Evolutionary conservation across 768 basidiomycete species (phyloP), one percentile per base, ranked within the genome.

Genomic region (Lactifluus hygrophoroides): DNA sequence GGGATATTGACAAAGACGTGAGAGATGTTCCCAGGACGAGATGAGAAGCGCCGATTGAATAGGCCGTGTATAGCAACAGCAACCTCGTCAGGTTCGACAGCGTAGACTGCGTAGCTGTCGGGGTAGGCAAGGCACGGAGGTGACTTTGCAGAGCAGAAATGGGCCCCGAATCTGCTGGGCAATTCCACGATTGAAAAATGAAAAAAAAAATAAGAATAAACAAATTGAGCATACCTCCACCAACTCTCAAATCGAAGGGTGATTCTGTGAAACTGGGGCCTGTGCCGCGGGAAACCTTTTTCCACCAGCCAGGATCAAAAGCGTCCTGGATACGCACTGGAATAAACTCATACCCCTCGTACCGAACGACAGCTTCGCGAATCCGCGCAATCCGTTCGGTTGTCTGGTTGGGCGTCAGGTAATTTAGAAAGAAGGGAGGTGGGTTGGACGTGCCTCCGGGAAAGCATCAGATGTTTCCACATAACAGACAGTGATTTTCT

Each of bases 1-100:
- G 71, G 21, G 81, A 80, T 32, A 91, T 78, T 0, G 90, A 88
- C 0, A 92, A 74, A 0, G 84, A 82, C 1, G 90, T 91, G n/a
- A 90, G 72, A 2, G 83, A 85, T 14, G 88, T 86, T 61, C 90
- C 90, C 13, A 91, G 77, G 14, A 91, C 74, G 16, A 92, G 74
- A 68, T 92, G 89, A 0, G 90, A 90, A n/a, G 83, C 83, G 4
- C 70, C 68, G 4, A 74, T 77, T 1, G 77, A 74, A 25, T 72
- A 70, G 5, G 90, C 83, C 0, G 85, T 84, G 64, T 88, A 76
- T 17, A 90, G 72, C 25, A 91, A 74, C 13, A 93, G 74, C n/a
- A 90, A 71, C 19, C 88, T 81, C 53, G 76, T 76, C 14, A 92
- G 73, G 17, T 73, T 79, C 45, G 79, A 76, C 46, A 90, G 73